phyloP scores from a whole-genome alignment of 129 eudicot species.

The Pulicaria dysenterica region DNA sequence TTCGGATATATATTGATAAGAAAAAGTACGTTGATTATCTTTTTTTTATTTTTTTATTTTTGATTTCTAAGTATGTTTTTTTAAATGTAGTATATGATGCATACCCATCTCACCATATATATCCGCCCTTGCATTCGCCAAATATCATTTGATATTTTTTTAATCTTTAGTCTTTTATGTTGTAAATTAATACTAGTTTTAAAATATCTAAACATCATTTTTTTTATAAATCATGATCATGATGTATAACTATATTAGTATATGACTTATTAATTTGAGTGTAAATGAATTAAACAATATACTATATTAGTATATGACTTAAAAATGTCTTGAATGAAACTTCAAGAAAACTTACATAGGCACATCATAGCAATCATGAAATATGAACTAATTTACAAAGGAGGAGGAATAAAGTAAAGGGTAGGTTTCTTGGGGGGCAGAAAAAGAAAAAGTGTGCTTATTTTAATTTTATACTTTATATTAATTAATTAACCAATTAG shows the following conservation, averaged over 20 bases:
- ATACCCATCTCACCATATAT: too few relatives aligned
- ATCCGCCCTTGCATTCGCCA: too few relatives aligned
- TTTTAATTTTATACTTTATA: slow-evolving; percentile 8
- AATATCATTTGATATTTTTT: too few relatives aligned
- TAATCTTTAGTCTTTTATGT: too few relatives aligned
- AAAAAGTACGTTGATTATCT: too few relatives aligned
- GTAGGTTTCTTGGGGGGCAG: slow-evolving; percentile 30
- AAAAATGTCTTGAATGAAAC: neutral
- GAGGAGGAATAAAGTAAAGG: slow-evolving; percentile 29
- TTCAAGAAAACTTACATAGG: neutral
- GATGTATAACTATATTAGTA: neutral
- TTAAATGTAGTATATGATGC: too few relatives aligned
- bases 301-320: neutral
- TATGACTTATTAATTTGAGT: neutral
- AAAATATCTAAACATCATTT: too few relatives aligned
- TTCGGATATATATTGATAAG: neutral
- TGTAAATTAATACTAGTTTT: too few relatives aligned
- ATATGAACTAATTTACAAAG: slow-evolving; percentile 5
- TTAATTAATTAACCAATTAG: too few relatives aligned
- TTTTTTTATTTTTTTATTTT: too few relatives aligned
- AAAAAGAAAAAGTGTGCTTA: slow-evolving; percentile 13
- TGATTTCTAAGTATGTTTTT: neutral
- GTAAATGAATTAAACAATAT: neutral
- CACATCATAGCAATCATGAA: neutral
- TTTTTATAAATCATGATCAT: neutral